phyloP scores from a whole-genome alignment of 441 rosid species.

The Flueggea neowawraea region DNA sequence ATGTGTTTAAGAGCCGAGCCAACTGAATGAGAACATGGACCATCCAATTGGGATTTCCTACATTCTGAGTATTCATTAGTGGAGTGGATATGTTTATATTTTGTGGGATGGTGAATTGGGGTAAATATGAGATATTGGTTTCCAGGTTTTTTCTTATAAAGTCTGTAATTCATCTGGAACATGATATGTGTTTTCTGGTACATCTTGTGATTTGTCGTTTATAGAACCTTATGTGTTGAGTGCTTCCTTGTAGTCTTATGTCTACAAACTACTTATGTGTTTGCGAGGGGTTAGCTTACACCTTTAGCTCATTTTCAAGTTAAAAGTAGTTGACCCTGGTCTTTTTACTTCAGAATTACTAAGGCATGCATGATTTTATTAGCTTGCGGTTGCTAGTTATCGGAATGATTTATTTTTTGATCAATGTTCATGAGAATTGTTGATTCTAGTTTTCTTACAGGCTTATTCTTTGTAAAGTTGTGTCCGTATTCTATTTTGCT shows the following conservation, averaged over 20 bases:
- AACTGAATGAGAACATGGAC: constrained; percentile 25
- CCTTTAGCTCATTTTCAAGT: constrained; percentile 19
- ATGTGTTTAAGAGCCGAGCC: constrained; percentile 56
- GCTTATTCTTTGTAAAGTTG: too few species aligned
- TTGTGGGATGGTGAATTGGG: constrained; percentile 34
- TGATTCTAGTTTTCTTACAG: neutral
- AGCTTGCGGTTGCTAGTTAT: constrained; percentile 4
- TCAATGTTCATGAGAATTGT: neutral
- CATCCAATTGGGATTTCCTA: constrained; percentile 14
- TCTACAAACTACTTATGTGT: constrained; percentile 41
- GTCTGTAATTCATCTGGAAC: neutral
- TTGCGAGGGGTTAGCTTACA: constrained; percentile 30
- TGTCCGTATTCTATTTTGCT: too few species aligned
- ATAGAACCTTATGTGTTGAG: neutral
- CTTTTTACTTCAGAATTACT: constrained; percentile 18
- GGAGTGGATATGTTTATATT: constrained; percentile 34
- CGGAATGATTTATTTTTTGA: neutral
- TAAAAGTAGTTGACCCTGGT: constrained; percentile 21
- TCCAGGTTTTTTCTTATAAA: neutral
- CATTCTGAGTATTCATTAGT: constrained; percentile 1
- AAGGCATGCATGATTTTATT: constrained; percentile 23
- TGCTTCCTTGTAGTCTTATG: constrained; percentile 12
- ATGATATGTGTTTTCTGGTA: neutral
- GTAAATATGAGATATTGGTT: neutral
- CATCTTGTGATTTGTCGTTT: neutral